Evolutionary conservation across 345 rosid genomes (phyloP).

Genomic region (Lumnitzera littorea): DNA sequence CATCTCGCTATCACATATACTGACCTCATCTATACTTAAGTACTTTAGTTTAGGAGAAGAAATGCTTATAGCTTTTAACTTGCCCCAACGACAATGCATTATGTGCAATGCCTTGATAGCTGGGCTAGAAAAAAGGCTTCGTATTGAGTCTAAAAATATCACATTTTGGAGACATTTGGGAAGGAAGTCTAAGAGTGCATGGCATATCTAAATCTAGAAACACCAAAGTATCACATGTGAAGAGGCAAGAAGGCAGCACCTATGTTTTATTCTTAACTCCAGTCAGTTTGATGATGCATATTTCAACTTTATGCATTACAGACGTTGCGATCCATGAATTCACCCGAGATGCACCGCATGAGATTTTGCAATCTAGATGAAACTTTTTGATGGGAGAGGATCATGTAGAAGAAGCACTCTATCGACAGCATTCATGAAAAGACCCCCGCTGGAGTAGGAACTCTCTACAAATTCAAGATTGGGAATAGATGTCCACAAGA

Average conservation of each 20-base stretch:
- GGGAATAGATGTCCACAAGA: conserved; percentile 1
- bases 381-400: not conserved
- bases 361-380: not conserved
- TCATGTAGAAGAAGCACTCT: too few relatives aligned
- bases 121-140: not conserved
- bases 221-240: conserved; percentile 1
- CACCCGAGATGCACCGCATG: not conserved
- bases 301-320: not conserved
- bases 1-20: too few relatives aligned
- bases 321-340: not conserved
- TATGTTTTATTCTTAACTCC: not conserved
- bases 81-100: not conserved
- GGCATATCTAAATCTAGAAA: not conserved
- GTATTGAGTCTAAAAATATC: not conserved
- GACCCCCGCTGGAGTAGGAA: not conserved
- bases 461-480: not conserved
- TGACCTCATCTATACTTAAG: not conserved
- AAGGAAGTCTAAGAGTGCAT: not conserved
- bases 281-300: not conserved
- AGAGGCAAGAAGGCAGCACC: not conserved
- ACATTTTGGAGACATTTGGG: not conserved
- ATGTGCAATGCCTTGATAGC: not conserved
- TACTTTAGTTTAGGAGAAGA: not conserved
- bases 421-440: not conserved
- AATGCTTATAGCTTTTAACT: conserved; percentile 1